Conservation (phyloP, 1,139 yeast species). For the Geotrichum restrictum region DNA sequence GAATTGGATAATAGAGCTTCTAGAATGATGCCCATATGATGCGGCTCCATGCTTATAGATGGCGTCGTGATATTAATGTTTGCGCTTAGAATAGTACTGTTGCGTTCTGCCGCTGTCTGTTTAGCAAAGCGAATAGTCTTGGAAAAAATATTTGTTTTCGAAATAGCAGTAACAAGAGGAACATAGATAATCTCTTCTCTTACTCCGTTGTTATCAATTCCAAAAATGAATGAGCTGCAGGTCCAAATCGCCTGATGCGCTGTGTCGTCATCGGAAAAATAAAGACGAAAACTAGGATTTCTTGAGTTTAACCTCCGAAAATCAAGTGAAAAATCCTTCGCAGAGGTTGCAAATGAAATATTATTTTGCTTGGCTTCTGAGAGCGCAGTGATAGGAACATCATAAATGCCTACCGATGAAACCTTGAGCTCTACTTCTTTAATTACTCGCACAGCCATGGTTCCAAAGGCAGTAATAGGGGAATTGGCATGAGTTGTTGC, state of each 20-base stretch:
- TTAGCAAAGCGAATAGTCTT: slow-evolving; percentile 35
- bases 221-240: slow-evolving; percentile 39
- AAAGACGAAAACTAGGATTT: slow-evolving; percentile 41
- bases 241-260: slow-evolving; percentile 44
- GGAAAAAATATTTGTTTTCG: slow-evolving; percentile 39
- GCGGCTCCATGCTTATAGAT: slow-evolving; percentile 39
- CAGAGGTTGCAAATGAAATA: slow-evolving; percentile 31
- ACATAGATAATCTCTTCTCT: slow-evolving; percentile 41
- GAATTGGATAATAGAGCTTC: slow-evolving; percentile 22
- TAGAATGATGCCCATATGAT: slow-evolving; percentile 34
- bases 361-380: background rate
- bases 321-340: slow-evolving; percentile 40
- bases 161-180: slow-evolving; percentile 40
- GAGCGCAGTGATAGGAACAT: slow-evolving; percentile 23
- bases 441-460: slow-evolving; percentile 34
- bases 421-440: slow-evolving; percentile 38
- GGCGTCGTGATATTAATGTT: slow-evolving; percentile 40
- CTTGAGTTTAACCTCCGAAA: slow-evolving; percentile 40
- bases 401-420: slow-evolving; percentile 32
- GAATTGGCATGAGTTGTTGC: background rate
- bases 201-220: slow-evolving; percentile 30
- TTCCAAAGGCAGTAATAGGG: slow-evolving; percentile 30
- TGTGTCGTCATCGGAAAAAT: slow-evolving; percentile 35
- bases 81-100: slow-evolving; percentile 34
- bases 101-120: slow-evolving; percentile 24